Evolutionary conservation across 2,329 filamentous ascomycete species (phyloP).

Genomic region (Ascomycota sp.): DNA sequence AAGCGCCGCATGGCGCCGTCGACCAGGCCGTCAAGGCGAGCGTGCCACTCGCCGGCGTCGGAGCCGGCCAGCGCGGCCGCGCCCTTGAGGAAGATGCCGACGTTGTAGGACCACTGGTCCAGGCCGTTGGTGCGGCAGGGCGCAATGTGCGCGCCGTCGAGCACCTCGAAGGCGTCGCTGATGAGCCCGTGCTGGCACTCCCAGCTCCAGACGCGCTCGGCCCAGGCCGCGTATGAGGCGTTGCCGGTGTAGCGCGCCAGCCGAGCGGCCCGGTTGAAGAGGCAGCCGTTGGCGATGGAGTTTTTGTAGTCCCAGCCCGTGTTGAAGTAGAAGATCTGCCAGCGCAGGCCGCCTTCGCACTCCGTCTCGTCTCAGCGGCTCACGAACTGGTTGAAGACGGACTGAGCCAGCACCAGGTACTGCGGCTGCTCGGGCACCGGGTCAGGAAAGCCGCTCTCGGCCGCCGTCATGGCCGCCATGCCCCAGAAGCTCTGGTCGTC

Average conservation of each 20-base stretch:
- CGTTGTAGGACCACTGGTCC: slow-evolving; percentile 37
- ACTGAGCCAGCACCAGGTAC: slow-evolving; percentile 35
- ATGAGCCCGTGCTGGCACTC: slow-evolving; percentile 33
- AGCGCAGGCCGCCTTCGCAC: slow-evolving; percentile 42
- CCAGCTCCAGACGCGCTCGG: slow-evolving; percentile 42
- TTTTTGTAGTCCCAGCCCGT: slow-evolving; percentile 58
- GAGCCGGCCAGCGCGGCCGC: slow-evolving; percentile 47
- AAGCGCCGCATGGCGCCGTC: slow-evolving; percentile 30
- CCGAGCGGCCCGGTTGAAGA: slow-evolving; percentile 44
- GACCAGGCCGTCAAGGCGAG: slow-evolving; percentile 37
- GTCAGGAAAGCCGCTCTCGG: slow-evolving; percentile 33
- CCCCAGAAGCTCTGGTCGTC: slow-evolving; percentile 48
- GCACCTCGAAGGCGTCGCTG: slow-evolving; percentile 35
- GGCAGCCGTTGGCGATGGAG: slow-evolving; percentile 36
- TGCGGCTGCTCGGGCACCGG: slow-evolving; percentile 24
- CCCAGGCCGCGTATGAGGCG: slow-evolving; percentile 40
- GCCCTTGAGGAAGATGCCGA: slow-evolving; percentile 33
- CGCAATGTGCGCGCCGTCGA: slow-evolving; percentile 30
- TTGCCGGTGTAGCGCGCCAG: slow-evolving; percentile 51
- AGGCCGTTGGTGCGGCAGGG: slow-evolving; percentile 28
- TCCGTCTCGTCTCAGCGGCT: slow-evolving; percentile 32
- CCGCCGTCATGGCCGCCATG: slow-evolving; percentile 38
- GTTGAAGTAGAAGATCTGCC: slow-evolving; percentile 58
- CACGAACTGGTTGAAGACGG: slow-evolving; percentile 38
- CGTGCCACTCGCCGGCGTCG: slow-evolving; percentile 28